These are phyloP conservation scores for Ogataea ramenticola DNA, from an alignment of 805 yeast species.

Conservation along the genomic window DNA sequence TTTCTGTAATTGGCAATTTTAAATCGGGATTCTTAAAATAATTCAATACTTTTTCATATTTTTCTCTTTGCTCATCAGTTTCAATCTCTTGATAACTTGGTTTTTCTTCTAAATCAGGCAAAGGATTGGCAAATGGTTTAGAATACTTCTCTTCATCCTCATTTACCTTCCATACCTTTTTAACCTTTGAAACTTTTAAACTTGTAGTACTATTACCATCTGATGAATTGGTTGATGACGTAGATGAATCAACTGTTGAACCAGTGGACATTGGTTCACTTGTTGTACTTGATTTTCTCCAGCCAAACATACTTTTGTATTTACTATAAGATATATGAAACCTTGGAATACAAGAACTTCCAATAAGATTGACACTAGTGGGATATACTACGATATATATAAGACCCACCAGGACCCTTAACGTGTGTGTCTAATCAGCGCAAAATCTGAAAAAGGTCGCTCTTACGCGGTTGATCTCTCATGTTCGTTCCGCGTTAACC, in stretches of 20 bases:
- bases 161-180: constrained; percentile 22
- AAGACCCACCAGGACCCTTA: too few species aligned
- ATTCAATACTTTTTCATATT: constrained; percentile 49
- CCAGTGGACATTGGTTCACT: neutral
- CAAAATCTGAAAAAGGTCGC: too few species aligned
- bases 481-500: too few species aligned
- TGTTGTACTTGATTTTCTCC: constrained; percentile 11
- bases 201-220: too few species aligned
- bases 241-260: neutral
- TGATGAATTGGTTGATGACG: neutral
- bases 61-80: constrained; percentile 44
- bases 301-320: constrained; percentile 18
- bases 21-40: constrained; percentile 51
- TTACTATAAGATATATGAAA: neutral
- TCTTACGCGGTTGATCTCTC: too few species aligned
- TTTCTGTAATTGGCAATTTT: constrained; percentile 43
- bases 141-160: constrained; percentile 13
- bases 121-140: constrained; percentile 32
- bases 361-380: too few species aligned
- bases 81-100: constrained; percentile 44
- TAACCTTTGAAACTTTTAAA: neutral
- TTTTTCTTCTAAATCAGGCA: constrained; percentile 41
- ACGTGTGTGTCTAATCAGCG: too few species aligned
- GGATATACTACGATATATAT: too few species aligned
- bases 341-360: too few species aligned